These are phyloP conservation scores for Hypomyces perniciosus DNA, from an alignment of 2,329 filamentous ascomycete genomes.

Conservation along the genomic window DNA sequence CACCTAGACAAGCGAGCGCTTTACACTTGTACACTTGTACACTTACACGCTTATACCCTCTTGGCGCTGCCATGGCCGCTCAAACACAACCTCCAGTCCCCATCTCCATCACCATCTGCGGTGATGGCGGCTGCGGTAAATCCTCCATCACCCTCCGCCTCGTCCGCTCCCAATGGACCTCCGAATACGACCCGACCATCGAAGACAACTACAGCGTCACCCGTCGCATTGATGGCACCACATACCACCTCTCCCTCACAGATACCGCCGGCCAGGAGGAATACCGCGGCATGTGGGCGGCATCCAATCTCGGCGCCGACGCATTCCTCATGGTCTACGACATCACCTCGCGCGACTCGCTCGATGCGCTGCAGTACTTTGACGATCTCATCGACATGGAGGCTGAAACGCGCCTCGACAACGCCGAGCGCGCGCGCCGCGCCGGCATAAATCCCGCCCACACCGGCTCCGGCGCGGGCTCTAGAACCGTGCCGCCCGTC, in stretches of 20 bases:
- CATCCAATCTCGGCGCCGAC: constrained; percentile 70
- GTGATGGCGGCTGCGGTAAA: constrained; percentile 79
- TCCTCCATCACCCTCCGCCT: constrained; percentile 79
- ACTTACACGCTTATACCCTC: background rate
- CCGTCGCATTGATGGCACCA: constrained; percentile 71
- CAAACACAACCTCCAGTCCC: constrained; percentile 37
- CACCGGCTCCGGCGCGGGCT: constrained; percentile 27
- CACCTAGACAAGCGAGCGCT: too few relatives aligned
- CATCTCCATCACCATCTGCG: constrained; percentile 76
- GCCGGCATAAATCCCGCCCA: constrained; percentile 32
- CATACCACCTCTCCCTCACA: constrained; percentile 72
- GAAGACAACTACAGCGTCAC: constrained; percentile 83
- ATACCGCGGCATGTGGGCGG: constrained; percentile 81
- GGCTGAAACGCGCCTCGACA: constrained; percentile 61
- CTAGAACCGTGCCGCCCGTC: constrained; percentile 59
- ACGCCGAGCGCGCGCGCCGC: constrained; percentile 46
- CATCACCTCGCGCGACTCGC: constrained; percentile 64
- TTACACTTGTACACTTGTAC: too few relatives aligned
- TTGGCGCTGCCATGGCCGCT: background rate
- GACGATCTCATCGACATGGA: constrained; percentile 82
- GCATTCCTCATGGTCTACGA: constrained; percentile 85
- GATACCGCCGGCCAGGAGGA: constrained; percentile 89
- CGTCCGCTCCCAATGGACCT: constrained; percentile 77
- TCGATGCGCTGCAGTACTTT: constrained; percentile 70
- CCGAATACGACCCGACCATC: constrained; percentile 75